Evolutionary conservation across 2,329 filamentous ascomycete genomes (phyloP), one percentile per base, ranked within the genome.

Genomic region (Ascochyta rabiei): DNA sequence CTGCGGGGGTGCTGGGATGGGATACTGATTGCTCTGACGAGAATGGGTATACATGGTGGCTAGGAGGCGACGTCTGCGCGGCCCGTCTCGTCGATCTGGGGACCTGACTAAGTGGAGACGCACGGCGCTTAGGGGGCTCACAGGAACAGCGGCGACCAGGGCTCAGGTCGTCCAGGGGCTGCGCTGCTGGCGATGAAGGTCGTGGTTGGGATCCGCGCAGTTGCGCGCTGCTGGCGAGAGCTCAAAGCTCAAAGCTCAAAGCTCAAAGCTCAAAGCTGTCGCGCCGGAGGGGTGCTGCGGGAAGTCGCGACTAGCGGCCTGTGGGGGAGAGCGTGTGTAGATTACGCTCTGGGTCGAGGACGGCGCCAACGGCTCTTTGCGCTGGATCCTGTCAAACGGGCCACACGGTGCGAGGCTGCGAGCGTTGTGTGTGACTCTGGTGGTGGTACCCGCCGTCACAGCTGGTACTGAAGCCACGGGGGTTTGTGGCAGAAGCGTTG

Each of bases 11-110:
- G 57, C 54, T 34, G 58, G 61, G 23, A 63, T 48, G n/a, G 63
- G 61, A 44, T 62, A 63, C 39, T 66, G 62, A 33, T 56, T 56
- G 53, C 50, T 57, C 41, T 62, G 62, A 37, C 66, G 64, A 28
- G 64, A 63, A 50, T 61, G 58, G 19, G 55, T 13, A 50, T 65
- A 64, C 66, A 67, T 69, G 58, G 26, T 54, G 57, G 37, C 44
- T 46, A 26, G 38, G 49, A 49, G 42, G 42, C 30, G 30, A 41
- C 35, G 49, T 35, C 42, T 46, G 49, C 24, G 37, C 49, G 43
- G 49, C 41, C 37, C 42, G 33, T 53, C 49, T 42, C 43, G 43
- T 23, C 23, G 28, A 37, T 6, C 8, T 15, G 9, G 15, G 23
- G 13, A 15, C 4, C 15, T 41, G 30, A 23, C 6, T 31, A 30